Evolutionary conservation across 1,139 yeast genomes (phyloP).

Genomic region (Kodamaea plutei): DNA sequence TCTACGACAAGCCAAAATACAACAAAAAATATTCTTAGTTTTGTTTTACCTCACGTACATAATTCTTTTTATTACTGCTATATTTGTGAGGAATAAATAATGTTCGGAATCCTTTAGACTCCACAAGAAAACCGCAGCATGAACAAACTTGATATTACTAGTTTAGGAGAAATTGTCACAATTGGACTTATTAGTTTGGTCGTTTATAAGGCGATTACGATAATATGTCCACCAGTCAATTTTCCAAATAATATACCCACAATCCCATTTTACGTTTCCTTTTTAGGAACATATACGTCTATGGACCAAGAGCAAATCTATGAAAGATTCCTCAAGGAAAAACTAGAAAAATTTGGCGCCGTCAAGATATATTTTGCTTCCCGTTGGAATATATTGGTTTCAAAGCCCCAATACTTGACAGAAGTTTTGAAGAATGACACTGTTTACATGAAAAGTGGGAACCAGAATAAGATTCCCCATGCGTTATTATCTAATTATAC

Average conservation of each 20-base stretch:
- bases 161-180: too few relatives aligned
- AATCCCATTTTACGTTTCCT: slow-evolving; percentile 57
- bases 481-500: slow-evolving; percentile 54
- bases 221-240: slow-evolving; percentile 27
- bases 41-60: too few relatives aligned
- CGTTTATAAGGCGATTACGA: slow-evolving; percentile 8
- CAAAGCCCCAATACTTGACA: slow-evolving; percentile 44
- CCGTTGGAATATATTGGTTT: slow-evolving; percentile 57
- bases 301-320: slow-evolving; percentile 51
- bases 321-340: slow-evolving; percentile 18
- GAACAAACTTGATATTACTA: too few relatives aligned
- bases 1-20: too few relatives aligned
- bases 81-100: too few relatives aligned
- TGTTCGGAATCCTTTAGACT: too few relatives aligned
- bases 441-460: slow-evolving; percentile 55
- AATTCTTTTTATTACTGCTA: too few relatives aligned
- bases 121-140: too few relatives aligned
- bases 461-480: slow-evolving; percentile 55
- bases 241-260: slow-evolving; percentile 50
- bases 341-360: slow-evolving; percentile 42
- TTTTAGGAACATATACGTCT: slow-evolving; percentile 41
- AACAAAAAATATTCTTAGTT: too few relatives aligned
- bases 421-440: slow-evolving; percentile 49
- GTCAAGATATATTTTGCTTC: slow-evolving; percentile 60
- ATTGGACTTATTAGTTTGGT: slow-evolving; percentile 1